Conservation (phyloP, 169 alveolate genomes). For the Plasmodium inui region DNA sequence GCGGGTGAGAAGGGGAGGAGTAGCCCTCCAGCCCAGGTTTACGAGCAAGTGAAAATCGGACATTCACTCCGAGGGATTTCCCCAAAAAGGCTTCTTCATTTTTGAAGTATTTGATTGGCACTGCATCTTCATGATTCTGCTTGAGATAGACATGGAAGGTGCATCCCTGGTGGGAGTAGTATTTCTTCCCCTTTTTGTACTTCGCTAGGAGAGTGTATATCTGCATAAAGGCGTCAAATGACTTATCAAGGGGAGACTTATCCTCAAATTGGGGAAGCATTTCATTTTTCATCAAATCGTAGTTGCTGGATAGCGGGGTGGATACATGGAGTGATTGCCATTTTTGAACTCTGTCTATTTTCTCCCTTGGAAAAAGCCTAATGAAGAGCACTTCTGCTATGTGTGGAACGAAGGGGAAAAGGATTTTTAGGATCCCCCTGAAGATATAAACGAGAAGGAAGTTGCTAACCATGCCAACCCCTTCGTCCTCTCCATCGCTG, state of each 20-base stretch:
- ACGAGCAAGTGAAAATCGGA: not conserved
- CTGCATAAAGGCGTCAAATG: not conserved
- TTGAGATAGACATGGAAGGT: not conserved
- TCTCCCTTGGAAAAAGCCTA: not conserved
- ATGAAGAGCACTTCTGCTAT: conserved; percentile 26
- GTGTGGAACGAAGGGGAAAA: conserved; percentile 54
- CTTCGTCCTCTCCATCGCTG: not conserved
- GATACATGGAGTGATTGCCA: not conserved
- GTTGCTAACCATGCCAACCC: not conserved
- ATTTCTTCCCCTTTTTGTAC: not conserved
- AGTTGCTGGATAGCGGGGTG: conserved; percentile 4
- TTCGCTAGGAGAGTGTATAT: conserved; percentile 1
- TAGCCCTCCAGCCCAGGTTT: not conserved
- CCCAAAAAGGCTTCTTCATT: conserved; percentile 32
- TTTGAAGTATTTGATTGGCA: conserved; percentile 5
- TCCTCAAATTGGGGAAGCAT: not conserved
- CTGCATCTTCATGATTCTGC: not conserved
- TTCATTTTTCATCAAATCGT: conserved; percentile 22
- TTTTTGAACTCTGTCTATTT: not conserved
- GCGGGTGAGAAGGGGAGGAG: not conserved
- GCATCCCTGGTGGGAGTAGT: not conserved
- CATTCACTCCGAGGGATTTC: conserved; percentile 36
- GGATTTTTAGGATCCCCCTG: conserved; percentile 20
- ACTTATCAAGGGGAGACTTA: not conserved
- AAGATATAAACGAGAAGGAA: conserved; percentile 13